A percentile compares a stretch with the other conserved stretches of the same genome.
These are phyloP conservation scores for Fusarium algeriense DNA, from an alignment of 2,329 filamentous ascomycete species.

Conservation along the genomic window DNA sequence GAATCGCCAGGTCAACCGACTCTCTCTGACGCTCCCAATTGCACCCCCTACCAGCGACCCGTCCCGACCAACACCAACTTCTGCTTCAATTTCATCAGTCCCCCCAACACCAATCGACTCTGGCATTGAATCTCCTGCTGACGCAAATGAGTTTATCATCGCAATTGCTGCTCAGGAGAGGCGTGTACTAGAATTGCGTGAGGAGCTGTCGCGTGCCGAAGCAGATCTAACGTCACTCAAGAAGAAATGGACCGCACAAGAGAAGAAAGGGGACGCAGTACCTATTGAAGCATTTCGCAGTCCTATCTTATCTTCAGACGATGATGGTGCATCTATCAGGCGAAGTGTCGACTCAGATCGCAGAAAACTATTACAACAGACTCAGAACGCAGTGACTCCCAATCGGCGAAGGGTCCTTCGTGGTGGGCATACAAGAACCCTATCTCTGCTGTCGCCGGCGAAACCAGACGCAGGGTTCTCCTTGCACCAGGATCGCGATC, in stretches of 20 bases:
- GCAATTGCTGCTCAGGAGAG: slow-evolving; percentile 93
- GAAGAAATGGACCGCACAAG: slow-evolving; percentile 83
- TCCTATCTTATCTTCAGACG: slow-evolving; percentile 44
- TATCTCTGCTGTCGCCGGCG: slow-evolving; percentile 85
- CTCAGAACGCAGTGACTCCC: slow-evolving; percentile 58
- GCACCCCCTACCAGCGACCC: slow-evolving; percentile 65
- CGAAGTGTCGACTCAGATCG: slow-evolving; percentile 76
- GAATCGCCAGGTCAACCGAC: slow-evolving; percentile 65
- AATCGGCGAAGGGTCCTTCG: slow-evolving; percentile 73
- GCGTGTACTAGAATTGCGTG: slow-evolving; percentile 87
- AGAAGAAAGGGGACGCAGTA: slow-evolving; percentile 79
- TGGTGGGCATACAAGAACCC: slow-evolving; percentile 71
- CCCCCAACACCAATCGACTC: slow-evolving; percentile 65
- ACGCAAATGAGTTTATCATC: slow-evolving; percentile 80
- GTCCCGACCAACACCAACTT: slow-evolving; percentile 64
- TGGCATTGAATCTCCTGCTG: slow-evolving; percentile 59
- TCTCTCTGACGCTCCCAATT: slow-evolving; percentile 73
- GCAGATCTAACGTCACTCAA: slow-evolving; percentile 81
- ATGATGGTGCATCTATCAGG: slow-evolving; percentile 52
- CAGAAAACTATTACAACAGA: slow-evolving; percentile 72
- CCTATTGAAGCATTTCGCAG: slow-evolving; percentile 65
- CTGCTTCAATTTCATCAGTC: slow-evolving; percentile 55
- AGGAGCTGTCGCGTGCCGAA: slow-evolving; percentile 89
- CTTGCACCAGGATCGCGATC: slow-evolving; percentile 55
- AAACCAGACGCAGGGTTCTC: slow-evolving; percentile 60